A percentile compares a stretch with the other conserved stretches of the same genome.
Evolutionary conservation across 495 filamentous ascomycete species (phyloP).

Genomic region (Lichenothelia convexa): DNA sequence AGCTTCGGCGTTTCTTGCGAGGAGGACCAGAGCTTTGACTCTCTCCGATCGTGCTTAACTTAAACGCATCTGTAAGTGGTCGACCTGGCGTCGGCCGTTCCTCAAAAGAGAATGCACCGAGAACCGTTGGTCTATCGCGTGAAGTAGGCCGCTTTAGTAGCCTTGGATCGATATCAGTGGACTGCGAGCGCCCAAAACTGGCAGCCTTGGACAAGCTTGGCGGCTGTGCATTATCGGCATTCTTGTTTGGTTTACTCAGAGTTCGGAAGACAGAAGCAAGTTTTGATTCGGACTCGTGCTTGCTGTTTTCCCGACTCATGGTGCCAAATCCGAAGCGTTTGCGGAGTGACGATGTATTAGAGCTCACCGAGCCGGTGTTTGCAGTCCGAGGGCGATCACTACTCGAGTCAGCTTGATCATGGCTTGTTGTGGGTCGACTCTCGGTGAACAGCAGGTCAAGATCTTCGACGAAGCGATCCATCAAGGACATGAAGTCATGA

Average conservation of each 20-base stretch:
- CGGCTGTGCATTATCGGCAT: conserved; percentile 27
- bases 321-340: conserved; percentile 65
- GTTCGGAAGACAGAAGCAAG: conserved; percentile 69
- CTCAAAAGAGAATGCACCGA: conserved; percentile 35
- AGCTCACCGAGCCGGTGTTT: conserved; percentile 39
- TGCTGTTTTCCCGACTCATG: conserved; percentile 59
- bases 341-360: conserved; percentile 68
- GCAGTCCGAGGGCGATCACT: conserved; percentile 26
- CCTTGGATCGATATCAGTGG: conserved; percentile 51
- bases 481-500: conserved; percentile 68
- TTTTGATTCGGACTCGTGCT: conserved; percentile 47
- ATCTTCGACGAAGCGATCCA: conserved; percentile 86
- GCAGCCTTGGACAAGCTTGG: conserved; percentile 43
- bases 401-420: conserved; percentile 26
- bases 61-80: conserved; percentile 23
- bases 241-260: conserved; percentile 62
- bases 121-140: conserved; percentile 30
- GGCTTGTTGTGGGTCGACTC: conserved; percentile 19
- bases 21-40: conserved; percentile 21
- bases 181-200: conserved; percentile 51
- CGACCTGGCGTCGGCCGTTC: conserved; percentile 25
- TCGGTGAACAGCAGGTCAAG: conserved; percentile 66
- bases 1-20: conserved; percentile 76
- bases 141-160: conserved; percentile 25
- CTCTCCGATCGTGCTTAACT: conserved; percentile 28